Percentiles rank a stretch among this genome's conserved stretches.
These are phyloP conservation scores for Tubosaeta sp. DNA, from an alignment of 768 basidiomycete genomes.

Conservation along the genomic window DNA sequence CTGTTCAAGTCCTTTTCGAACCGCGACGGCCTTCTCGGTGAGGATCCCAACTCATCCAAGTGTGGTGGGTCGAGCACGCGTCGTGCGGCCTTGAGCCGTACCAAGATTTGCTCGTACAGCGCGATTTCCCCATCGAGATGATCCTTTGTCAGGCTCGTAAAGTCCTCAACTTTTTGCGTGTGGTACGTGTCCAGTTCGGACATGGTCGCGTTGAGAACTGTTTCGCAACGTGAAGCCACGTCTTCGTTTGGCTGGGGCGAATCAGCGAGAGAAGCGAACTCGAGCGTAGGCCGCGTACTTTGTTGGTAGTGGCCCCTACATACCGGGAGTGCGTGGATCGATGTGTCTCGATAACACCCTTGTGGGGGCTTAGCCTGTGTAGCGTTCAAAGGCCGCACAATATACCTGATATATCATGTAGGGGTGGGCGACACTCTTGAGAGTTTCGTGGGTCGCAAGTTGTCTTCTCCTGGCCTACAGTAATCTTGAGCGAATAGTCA, in stretches of 20 bases:
- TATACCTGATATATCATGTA: constrained; percentile 64
- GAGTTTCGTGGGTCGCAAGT: constrained; percentile 66
- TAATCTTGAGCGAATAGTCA: constrained; percentile 3
- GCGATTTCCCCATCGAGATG: constrained; percentile 78
- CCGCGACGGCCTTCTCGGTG: constrained; percentile 62
- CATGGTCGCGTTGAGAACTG: constrained; percentile 83
- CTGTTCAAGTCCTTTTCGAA: constrained; percentile 71
- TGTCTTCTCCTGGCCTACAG: constrained; percentile 67
- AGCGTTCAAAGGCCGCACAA: neutral
- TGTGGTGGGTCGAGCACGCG: constrained; percentile 46
- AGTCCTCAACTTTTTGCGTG: constrained; percentile 67
- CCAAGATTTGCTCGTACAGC: constrained; percentile 67
- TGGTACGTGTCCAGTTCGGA: constrained; percentile 85
- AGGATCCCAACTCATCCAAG: constrained; percentile 44
- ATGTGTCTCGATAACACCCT: constrained; percentile 73
- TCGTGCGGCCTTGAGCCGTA: constrained; percentile 55
- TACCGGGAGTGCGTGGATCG: constrained; percentile 64
- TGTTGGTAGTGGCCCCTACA: constrained; percentile 43
- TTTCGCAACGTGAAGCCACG: constrained; percentile 73
- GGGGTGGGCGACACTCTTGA: constrained; percentile 77
- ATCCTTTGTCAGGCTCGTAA: constrained; percentile 52
- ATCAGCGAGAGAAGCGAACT: constrained; percentile 1
- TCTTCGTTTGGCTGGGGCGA: constrained; percentile 54
- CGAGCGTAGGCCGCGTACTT: constrained; percentile 11
- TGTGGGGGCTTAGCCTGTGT: neutral